These are phyloP conservation scores for Phoma sp. DNA, from an alignment of 2,329 filamentous ascomycete genomes.

Conservation along the genomic window DNA sequence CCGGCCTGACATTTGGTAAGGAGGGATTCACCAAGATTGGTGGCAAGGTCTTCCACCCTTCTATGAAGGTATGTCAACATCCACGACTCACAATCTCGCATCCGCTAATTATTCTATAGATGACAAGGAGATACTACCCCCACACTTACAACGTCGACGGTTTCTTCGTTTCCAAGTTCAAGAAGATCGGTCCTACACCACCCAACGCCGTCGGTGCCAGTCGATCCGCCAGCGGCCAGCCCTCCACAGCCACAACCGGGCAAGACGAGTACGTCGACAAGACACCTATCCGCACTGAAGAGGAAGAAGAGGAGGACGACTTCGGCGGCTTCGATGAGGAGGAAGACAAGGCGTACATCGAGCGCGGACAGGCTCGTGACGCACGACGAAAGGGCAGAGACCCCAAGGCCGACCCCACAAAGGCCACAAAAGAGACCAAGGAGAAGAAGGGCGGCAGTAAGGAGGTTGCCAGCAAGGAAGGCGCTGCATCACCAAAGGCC, in stretches of 20 bases:
- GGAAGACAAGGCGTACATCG: slow-evolving; percentile 58
- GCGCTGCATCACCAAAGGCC: slow-evolving; percentile 6
- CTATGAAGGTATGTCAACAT: slow-evolving; percentile 72
- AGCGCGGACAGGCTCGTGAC: slow-evolving; percentile 53
- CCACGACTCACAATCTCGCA: background rate
- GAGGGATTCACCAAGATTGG: slow-evolving; percentile 91
- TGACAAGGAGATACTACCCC: slow-evolving; percentile 47
- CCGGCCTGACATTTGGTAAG: slow-evolving; percentile 86
- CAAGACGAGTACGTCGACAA: slow-evolving; percentile 66
- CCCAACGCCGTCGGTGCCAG: slow-evolving; percentile 58
- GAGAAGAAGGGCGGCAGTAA: slow-evolving; percentile 35
- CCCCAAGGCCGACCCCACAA: slow-evolving; percentile 48
- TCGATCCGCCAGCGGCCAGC: slow-evolving; percentile 42
- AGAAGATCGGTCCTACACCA: slow-evolving; percentile 84
- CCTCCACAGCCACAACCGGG: slow-evolving; percentile 52
- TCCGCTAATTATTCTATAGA: slow-evolving; percentile 14
- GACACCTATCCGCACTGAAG: slow-evolving; percentile 66
- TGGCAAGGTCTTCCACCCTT: slow-evolving; percentile 89
- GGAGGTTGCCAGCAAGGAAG: slow-evolving; percentile 15
- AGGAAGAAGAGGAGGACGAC: slow-evolving; percentile 47
- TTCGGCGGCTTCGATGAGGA: slow-evolving; percentile 61
- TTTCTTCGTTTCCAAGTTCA: slow-evolving; percentile 98
- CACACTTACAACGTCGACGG: slow-evolving; percentile 73
- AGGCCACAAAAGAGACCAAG: slow-evolving; percentile 25
- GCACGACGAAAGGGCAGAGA: slow-evolving; percentile 58